Percentiles rank a stretch among this genome's conserved stretches.
phyloP scores from a whole-genome alignment of 78 protist species.

The Dictyostelium intermedium region DNA sequence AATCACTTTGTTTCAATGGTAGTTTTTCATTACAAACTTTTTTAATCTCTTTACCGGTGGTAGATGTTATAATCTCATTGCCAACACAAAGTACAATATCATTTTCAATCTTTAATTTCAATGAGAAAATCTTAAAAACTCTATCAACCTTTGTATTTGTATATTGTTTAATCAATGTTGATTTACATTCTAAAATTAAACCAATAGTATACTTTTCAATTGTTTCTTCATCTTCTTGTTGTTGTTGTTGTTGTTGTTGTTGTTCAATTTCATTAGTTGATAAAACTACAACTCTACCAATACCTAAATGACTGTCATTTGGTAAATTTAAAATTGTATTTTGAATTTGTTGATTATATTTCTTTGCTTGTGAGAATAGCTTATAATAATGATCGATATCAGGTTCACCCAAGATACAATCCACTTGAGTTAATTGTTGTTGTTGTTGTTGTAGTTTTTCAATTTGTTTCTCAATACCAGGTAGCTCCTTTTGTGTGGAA shows the following conservation, averaged over 20 bases:
- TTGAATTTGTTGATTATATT: conserved; percentile 10
- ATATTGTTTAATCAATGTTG: not conserved
- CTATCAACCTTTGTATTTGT: not conserved
- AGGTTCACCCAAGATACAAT: conserved; percentile 83
- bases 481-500: conserved; percentile 54
- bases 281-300: conserved; percentile 27
- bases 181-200: not conserved
- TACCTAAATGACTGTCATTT: not conserved
- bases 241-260: too few relatives aligned
- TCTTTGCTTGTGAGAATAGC: conserved; percentile 11
- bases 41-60: conserved; percentile 8
- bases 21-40: conserved; percentile 57
- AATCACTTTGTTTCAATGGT: conserved; percentile 10
- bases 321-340: conserved; percentile 31
- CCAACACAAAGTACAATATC: not conserved
- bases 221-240: not conserved
- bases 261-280: not conserved
- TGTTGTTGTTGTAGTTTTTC: not conserved
- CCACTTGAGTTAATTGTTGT: not conserved
- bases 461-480: conserved; percentile 31
- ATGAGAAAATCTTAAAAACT: conserved; percentile 18
- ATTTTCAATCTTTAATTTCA: not conserved
- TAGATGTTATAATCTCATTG: not conserved
- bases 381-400: conserved; percentile 78
- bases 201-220: conserved; percentile 39